Conservation (phyloP, 306 rosid genomes). For the Quercus robur region DNA sequence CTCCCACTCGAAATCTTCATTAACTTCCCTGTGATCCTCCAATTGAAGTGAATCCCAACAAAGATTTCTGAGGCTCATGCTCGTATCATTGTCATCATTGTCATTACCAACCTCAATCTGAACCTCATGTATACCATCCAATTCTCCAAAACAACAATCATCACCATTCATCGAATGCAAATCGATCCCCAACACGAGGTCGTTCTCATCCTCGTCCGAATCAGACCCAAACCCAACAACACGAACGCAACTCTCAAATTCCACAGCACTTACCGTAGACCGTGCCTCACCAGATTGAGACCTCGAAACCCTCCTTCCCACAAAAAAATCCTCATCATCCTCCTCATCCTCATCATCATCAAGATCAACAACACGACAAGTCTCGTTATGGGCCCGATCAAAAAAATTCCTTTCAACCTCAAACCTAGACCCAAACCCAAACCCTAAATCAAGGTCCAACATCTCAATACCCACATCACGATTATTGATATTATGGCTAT, state of each 20-base stretch:
- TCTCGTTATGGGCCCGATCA: no score
- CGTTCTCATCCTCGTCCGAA: slow-evolving; percentile 45
- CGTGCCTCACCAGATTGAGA: slow-evolving; percentile 33
- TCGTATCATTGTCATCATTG: slow-evolving; percentile 45
- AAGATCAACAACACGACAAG: slow-evolving; percentile 18
- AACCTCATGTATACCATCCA: slow-evolving; percentile 18
- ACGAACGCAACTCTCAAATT: slow-evolving; percentile 17
- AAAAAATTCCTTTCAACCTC: slow-evolving; percentile 16
- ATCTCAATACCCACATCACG: slow-evolving; percentile 33
- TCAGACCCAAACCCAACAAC: slow-evolving; percentile 44
- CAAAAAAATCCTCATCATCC: slow-evolving; percentile 40
- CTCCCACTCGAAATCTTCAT: slow-evolving; percentile 88
- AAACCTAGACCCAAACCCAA: slow-evolving; percentile 34
- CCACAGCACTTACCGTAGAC: slow-evolving; percentile 19
- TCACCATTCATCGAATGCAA: slow-evolving; percentile 58
- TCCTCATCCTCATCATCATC: slow-evolving; percentile 28
- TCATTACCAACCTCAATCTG: slow-evolving; percentile 29
- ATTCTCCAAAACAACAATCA: slow-evolving; percentile 5
- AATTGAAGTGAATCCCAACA: slow-evolving; percentile 69
- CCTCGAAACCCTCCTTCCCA: slow-evolving; percentile 35
- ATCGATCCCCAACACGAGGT: slow-evolving; percentile 31
- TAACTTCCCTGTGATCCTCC: slow-evolving; percentile 51
- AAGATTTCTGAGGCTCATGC: slow-evolving; percentile 39
- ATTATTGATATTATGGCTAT: background rate
- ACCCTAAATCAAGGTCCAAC: slow-evolving; percentile 35